Evolutionary conservation across 2,329 filamentous ascomycete species (phyloP), one percentile per base, ranked within the genome.

Genomic region (Neonectria faginata): DNA sequence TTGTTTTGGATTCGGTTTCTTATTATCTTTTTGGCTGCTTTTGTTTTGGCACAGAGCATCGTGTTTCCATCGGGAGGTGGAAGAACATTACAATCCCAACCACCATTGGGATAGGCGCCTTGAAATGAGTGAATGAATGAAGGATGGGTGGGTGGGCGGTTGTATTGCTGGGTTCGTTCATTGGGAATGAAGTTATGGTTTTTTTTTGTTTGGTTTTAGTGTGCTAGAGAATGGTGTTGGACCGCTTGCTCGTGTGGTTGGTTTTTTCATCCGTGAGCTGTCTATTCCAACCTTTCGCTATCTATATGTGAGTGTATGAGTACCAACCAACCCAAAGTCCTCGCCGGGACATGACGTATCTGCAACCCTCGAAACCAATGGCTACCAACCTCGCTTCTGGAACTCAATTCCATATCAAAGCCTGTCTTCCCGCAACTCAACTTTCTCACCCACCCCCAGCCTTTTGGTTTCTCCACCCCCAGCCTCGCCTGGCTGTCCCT

Each of bases 91-190:
- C 18, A 39, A 27, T 60, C 39, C 48, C 48, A 45, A 53, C 57
- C 48, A 29, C 31, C 22, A 9, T 36, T 53, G 27, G 36, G 39
- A 55, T 29, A 45, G 57, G 59, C 54, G 25, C 56, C 60, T 62
- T 60, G 48, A 59, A 20, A 64, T 54, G 67, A 70, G 57, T 67
- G 60, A 62, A 60, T 67, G 60, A 62, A 60, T 29, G 48, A 65
- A 51, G 55, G 45, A 33, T 42, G 41, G 57, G 42, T 29, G 50
- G 33, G 22, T 31, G 39, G 57, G 51, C 39, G 50, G 33, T 25
- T 25, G 25, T 25, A 27, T 47, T 36, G 45, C 50, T 42, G 61
- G 48, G 29, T 29, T 58, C 57, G 65, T 65, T 62, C 47, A 64
- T 57, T 45, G 58, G 60, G 44, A 67, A 62, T 29, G 57, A 57